Percentiles rank a stretch among this genome's conserved stretches.
Evolutionary conservation across 345 rosid species (phyloP).

Genomic region (Gossypium sturtianum): DNA sequence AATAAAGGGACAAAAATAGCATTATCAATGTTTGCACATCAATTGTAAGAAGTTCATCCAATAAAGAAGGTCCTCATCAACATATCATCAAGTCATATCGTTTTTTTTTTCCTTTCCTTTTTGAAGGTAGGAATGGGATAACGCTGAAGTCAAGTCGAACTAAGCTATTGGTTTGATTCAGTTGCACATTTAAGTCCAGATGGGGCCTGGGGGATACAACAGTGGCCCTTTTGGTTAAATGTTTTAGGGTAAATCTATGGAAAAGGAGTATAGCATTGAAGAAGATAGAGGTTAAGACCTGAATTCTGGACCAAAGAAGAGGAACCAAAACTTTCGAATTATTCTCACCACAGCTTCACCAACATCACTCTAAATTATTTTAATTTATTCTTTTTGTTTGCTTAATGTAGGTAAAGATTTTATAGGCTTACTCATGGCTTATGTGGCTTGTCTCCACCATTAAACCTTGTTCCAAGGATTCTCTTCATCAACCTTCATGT

Average conservation of each 20-base stretch:
- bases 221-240: too few relatives aligned
- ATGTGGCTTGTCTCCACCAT: background rate
- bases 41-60: too few relatives aligned
- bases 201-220: too few relatives aligned
- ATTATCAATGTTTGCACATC: too few relatives aligned
- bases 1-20: too few relatives aligned
- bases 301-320: conserved; percentile 91
- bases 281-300: conserved; percentile 39
- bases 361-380: background rate
- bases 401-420: background rate
- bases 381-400: background rate
- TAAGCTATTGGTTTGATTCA: too few relatives aligned
- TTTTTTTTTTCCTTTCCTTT: too few relatives aligned
- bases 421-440: conserved; percentile 9
- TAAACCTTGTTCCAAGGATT: background rate
- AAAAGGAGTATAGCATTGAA: conserved; percentile 5
- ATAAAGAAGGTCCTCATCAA: too few relatives aligned
- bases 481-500: background rate
- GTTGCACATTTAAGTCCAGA: too few relatives aligned
- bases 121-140: too few relatives aligned
- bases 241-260: background rate
- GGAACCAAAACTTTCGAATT: conserved; percentile 91
- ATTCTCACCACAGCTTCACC: conserved; percentile 38
- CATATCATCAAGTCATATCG: too few relatives aligned
- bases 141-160: too few relatives aligned